phyloP scores from a whole-genome alignment of 371 early-diverging fungal species.

The Syncephalastrum monosporum region DNA sequence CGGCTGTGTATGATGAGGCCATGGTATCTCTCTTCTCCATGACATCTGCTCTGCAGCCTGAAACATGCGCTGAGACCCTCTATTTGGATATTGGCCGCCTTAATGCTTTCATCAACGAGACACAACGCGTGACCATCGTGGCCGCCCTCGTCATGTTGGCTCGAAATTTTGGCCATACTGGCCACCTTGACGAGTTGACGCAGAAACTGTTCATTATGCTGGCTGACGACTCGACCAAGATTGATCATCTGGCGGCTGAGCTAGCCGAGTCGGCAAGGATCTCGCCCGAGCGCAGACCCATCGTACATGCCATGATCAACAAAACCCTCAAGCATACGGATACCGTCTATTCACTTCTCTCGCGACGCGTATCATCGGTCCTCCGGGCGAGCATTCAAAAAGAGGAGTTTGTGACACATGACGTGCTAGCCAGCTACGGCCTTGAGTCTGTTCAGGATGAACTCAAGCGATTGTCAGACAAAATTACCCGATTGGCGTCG shows the following conservation, averaged over 20 bases:
- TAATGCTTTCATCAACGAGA: constrained; percentile 61
- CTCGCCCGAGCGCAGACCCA: constrained; percentile 36
- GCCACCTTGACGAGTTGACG: constrained; percentile 32
- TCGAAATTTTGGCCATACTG: constrained; percentile 48
- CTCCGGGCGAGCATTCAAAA: constrained; percentile 54
- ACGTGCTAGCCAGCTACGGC: constrained; percentile 57
- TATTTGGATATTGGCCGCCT: constrained; percentile 65
- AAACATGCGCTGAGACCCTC: constrained; percentile 68
- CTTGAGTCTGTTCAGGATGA: constrained; percentile 58
- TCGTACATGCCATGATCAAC: constrained; percentile 67
- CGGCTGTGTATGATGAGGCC: constrained; percentile 61
- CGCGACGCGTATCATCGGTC: constrained; percentile 55
- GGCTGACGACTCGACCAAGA: constrained; percentile 42
- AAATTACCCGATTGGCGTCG: constrained; percentile 47
- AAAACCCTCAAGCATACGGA: constrained; percentile 72
- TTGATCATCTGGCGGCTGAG: constrained; percentile 52
- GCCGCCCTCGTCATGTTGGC: constrained; percentile 70
- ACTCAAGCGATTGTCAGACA: constrained; percentile 47
- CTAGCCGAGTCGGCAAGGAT: constrained; percentile 29
- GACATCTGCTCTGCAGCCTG: constrained; percentile 21
- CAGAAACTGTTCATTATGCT: constrained; percentile 56
- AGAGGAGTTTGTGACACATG: constrained; percentile 46
- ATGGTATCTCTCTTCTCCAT: constrained; percentile 46
- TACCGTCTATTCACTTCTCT: constrained; percentile 64
- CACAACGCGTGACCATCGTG: constrained; percentile 64